Evolutionary conservation across 371 early-diverging fungal species (phyloP).

Genomic region (Mortierella sp.): DNA sequence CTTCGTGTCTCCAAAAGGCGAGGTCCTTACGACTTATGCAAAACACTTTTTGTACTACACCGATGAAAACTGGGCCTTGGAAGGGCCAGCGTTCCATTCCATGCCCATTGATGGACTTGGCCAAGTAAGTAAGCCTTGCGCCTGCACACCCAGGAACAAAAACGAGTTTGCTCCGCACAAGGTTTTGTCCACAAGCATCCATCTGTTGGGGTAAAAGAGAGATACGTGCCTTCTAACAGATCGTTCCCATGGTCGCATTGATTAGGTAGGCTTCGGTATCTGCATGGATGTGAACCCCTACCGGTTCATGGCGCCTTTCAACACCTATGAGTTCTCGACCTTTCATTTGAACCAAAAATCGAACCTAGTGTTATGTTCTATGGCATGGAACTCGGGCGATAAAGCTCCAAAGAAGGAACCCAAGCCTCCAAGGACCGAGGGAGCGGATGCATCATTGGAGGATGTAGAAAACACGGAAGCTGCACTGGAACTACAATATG

Average conservation of each 20-base stretch:
- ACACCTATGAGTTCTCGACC: slow-evolving; percentile 74
- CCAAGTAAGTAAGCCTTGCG: slow-evolving; percentile 59
- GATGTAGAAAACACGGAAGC: slow-evolving; percentile 18
- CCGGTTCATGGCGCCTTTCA: slow-evolving; percentile 71
- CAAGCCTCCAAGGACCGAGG: neutral
- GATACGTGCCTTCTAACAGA: too few relatives aligned
- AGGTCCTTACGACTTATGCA: slow-evolving; percentile 67
- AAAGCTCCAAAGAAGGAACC: slow-evolving; percentile 13
- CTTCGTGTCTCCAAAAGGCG: slow-evolving; percentile 64
- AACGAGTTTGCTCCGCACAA: neutral
- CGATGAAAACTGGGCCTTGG: slow-evolving; percentile 81
- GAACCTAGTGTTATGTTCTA: slow-evolving; percentile 66
- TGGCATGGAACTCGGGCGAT: slow-evolving; percentile 75
- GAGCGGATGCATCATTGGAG: neutral
- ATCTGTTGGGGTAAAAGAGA: too few relatives aligned
- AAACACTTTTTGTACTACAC: slow-evolving; percentile 76
- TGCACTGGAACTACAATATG: slow-evolving; percentile 13
- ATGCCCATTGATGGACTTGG: slow-evolving; percentile 58
- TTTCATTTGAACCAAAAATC: slow-evolving; percentile 63
- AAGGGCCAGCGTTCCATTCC: slow-evolving; percentile 73
- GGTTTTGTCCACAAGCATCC: too few relatives aligned
- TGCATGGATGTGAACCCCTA: slow-evolving; percentile 90
- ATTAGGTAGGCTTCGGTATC: slow-evolving; percentile 76
- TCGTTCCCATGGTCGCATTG: neutral
- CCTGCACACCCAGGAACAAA: neutral